Evolutionary conservation across 805 yeast species (phyloP), one percentile per base, ranked within the genome.

Genomic region (Kregervanrija pseudodelftensis): DNA sequence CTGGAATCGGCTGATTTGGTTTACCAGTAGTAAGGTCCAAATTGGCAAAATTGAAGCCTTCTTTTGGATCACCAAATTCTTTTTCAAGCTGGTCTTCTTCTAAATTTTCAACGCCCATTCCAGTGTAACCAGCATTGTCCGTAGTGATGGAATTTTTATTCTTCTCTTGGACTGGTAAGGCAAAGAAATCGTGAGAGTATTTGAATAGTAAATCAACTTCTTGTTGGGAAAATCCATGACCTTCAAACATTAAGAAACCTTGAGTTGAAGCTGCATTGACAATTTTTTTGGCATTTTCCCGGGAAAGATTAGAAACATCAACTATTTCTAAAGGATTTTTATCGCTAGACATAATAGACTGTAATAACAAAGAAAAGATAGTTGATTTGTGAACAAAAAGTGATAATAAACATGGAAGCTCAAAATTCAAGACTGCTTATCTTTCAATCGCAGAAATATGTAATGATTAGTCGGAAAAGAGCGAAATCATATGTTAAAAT

Each of bases 1-100:
- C 68, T 2, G 90, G 93, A 30, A 82, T 60, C 3, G 61, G 64
- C 37, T 63, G 61, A 10, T 62, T 59, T 31, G 66, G 52, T 8
- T 60, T 57, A 38, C 86, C 88, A 8, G 74, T 70, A 22, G 52
- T 47, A 47, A 78, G 70, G 51, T 79, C 63, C 53, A 82, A 67
- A 14, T 65, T 58, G 37, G 82, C 77, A 59, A 85, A 77, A 56
- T 86, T 85, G 65, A 81, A 77, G 1, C 84, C 63, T 46, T 73
- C 78, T 43, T 73, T 73, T 9, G 77, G 77, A 49, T 73, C 78
- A 30, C 78, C 78, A 49, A 59, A 53, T n/a, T 55, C 45, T 46
- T 58, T 64, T 38, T 55, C 61, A 5, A 63, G 56, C 22, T 61
- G 55, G 41, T 59, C 65, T 41, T 64, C 67, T 48, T 65, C 68